Base-by-base conservation (phyloP, 345 rosid species). In the Eucalyptus tenuipes region DNA sequence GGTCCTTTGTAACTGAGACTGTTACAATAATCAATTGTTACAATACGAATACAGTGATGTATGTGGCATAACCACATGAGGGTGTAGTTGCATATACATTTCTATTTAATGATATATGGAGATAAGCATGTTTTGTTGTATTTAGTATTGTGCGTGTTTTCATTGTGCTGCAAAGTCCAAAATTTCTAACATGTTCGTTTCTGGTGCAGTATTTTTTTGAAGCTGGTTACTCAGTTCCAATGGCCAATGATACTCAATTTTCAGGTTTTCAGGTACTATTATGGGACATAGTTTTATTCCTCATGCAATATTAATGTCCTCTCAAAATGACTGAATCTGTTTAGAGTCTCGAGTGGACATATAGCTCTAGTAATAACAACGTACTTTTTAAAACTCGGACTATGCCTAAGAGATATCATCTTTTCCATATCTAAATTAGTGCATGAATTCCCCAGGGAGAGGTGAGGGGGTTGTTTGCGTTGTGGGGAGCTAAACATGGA, bases 191-290 rank as follows among this genome's bases (percentile, higher is more conserved):
- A 2, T 88, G 86, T 86, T 86, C 80, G 47, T 89, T 90, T 68
- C 64, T 84, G 64, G 81, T 92, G 89, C 88, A 93, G 93, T 48
- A 85, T 68, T 89, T 88, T 44, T 87, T 53, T 85, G 88, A 88
- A 90, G 92, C 90, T 88, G 71, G 11, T 88, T 53, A 86, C 61
- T 53, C 91, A 89, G 91, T 75, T 75, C 82, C 88, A 91, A 96
- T 97, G 99, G 94, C 95, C 82, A 97, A 96, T 88, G 96, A 96
- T 88, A 92, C 95, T 68, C 97, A 94, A 71, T 95, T 92, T 92
- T 92, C 96, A 61, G 93, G 96, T 90, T 88, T 92, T 88, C 96
- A 94, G 98, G 98, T 96, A 93, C 87, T 75, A 37, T 71, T 18
- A 75, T 37, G 14, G 27, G 82, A 75, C 24, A 37, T 37, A 37